A percentile compares a stretch with the other conserved stretches of the same genome.
These are phyloP conservation scores for Phytophthora pini DNA, from an alignment of 352 stramenopile species.

Conservation along the genomic window DNA sequence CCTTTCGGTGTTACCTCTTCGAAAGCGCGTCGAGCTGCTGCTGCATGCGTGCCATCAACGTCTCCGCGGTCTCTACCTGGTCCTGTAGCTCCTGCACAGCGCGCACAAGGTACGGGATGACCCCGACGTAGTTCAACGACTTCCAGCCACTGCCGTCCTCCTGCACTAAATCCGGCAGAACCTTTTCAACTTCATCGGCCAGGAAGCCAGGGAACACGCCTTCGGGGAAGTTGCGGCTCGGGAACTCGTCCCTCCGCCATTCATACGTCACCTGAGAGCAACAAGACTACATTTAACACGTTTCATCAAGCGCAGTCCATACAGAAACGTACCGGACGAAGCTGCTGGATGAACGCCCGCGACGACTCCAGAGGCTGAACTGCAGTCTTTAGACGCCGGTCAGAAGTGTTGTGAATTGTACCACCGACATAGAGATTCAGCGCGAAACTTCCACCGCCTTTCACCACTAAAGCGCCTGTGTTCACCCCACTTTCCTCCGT, in stretches of 20 bases:
- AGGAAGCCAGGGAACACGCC: constrained; percentile 62
- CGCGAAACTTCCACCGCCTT: neutral
- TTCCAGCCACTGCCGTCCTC: constrained; percentile 58
- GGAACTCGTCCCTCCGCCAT: constrained; percentile 54
- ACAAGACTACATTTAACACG: neutral
- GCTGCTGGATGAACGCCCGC: constrained; percentile 29
- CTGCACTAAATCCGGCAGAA: constrained; percentile 63
- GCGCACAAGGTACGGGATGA: constrained; percentile 65
- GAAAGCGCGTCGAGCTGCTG: constrained; percentile 25
- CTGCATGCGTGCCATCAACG: constrained; percentile 21
- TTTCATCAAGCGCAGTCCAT: neutral
- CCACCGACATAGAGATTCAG: neutral
- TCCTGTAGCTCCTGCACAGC: constrained; percentile 62
- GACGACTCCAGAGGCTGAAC: constrained; percentile 34
- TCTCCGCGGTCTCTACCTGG: constrained; percentile 26
- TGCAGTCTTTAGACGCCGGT: constrained; percentile 48
- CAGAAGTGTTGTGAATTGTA: constrained; percentile 19
- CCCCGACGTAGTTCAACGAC: constrained; percentile 61
- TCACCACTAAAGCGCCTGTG: neutral
- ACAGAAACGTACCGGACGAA: constrained; percentile 47
- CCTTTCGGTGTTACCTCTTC: neutral
- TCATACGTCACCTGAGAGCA: constrained; percentile 55
- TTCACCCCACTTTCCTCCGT: neutral
- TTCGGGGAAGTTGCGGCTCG: constrained; percentile 41
- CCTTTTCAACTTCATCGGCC: constrained; percentile 64